phyloP scores from a whole-genome alignment of 768 basidiomycete species.

The Termitomyces sp. region DNA sequence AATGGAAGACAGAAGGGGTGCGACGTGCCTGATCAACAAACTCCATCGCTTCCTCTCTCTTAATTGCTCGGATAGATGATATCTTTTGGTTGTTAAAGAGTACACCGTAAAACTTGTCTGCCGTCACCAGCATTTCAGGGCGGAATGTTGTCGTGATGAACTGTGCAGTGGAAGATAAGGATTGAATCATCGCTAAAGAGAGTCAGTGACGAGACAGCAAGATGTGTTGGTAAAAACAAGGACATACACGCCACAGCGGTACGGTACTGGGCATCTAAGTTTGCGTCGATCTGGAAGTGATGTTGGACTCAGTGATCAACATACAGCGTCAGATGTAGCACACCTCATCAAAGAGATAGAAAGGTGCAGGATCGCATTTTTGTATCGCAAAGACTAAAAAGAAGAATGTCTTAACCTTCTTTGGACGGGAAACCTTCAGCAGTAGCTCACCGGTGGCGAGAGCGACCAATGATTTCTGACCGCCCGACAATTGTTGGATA shows the following conservation, averaged over 20 bases:
- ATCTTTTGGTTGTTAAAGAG: conserved; percentile 95
- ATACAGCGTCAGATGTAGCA: background rate
- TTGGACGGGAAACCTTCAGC: background rate
- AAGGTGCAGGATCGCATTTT: conserved; percentile 98
- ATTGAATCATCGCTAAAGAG: conserved; percentile 85
- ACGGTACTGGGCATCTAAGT: conserved; percentile 94
- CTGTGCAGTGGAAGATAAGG: conserved; percentile 80
- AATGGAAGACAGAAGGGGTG: background rate
- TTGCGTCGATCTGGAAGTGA: conserved; percentile 78
- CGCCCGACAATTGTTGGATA: conserved; percentile 95
- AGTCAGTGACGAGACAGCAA: background rate
- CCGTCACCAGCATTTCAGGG: conserved; percentile 92
- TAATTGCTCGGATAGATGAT: conserved; percentile 82
- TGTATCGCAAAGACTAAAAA: conserved; percentile 91
- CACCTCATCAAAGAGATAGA: conserved; percentile 98
- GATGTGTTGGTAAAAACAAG: background rate
- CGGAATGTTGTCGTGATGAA: conserved; percentile 99
- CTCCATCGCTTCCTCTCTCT: conserved; percentile 85
- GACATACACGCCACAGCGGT: conserved; percentile 89
- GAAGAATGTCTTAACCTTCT: background rate
- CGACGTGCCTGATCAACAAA: conserved; percentile 76
- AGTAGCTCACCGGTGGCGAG: conserved; percentile 73
- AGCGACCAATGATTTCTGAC: conserved; percentile 95
- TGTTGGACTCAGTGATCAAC: background rate
- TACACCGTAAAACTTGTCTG: conserved; percentile 97